A percentile compares a stretch with the other conserved stretches of the same genome.
phyloP scores from a whole-genome alignment of 805 yeast genomes.

The Yamadazyma takamatsuzukensis region DNA sequence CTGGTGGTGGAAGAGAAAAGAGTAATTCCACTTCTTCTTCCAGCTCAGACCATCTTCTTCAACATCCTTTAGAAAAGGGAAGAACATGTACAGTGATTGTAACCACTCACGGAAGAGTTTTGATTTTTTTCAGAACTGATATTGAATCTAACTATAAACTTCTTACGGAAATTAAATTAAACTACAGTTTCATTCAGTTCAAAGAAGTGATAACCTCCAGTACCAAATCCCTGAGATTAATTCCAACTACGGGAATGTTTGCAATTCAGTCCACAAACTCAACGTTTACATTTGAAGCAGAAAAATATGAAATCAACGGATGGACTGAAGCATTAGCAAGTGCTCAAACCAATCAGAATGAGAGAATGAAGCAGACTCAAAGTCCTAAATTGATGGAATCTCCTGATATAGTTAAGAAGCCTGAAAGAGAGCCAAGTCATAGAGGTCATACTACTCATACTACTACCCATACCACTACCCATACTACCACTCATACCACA shows the following conservation, averaged over 20 bases:
- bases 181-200: constrained; percentile 49
- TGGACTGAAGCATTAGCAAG: constrained; percentile 59
- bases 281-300: constrained; percentile 56
- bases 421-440: not conserved
- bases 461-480: constrained; percentile 3
- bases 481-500: not conserved
- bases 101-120: constrained; percentile 61
- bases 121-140: constrained; percentile 47
- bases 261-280: constrained; percentile 54
- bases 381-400: constrained; percentile 22
- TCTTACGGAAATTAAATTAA: constrained; percentile 51
- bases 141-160: constrained; percentile 42
- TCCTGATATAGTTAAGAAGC: constrained; percentile 18
- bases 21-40: constrained; percentile 5
- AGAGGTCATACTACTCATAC: constrained; percentile 1
- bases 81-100: constrained; percentile 51
- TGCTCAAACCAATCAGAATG: constrained; percentile 47
- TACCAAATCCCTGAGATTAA: constrained; percentile 22
- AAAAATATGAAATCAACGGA: constrained; percentile 43
- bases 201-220: constrained; percentile 50
- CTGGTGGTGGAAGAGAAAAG: constrained; percentile 11
- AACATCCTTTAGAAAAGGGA: constrained; percentile 32
- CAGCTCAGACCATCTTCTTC: no score
- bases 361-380: constrained; percentile 26
- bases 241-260: constrained; percentile 45